Conservation (phyloP, 73 alveolate species). For the Stentor roeselii region DNA sequence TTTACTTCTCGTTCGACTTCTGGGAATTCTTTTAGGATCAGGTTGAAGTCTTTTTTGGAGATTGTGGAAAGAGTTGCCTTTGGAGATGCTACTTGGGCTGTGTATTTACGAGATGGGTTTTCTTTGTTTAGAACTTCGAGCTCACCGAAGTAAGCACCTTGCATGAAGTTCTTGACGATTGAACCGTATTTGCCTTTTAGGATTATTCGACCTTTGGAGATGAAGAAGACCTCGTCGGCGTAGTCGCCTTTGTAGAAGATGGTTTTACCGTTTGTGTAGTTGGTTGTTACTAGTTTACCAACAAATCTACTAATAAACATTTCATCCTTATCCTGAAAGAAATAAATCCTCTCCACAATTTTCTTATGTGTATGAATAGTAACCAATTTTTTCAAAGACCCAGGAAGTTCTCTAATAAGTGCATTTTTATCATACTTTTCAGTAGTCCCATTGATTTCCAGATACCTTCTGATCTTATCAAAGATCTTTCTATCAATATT, state of each 20-base stretch:
- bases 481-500: background rate
- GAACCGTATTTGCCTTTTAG: background rate
- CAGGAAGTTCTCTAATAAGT: conserved; percentile 31
- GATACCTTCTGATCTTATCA: background rate
- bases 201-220: conserved; percentile 26
- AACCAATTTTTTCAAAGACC: conserved; percentile 5
- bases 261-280: background rate
- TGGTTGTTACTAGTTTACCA: background rate
- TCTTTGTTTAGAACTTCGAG: conserved; percentile 15
- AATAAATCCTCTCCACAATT: conserved; percentile 27
- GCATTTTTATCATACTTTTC: background rate
- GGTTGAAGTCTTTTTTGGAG: conserved; percentile 9
- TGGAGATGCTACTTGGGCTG: conserved; percentile 15
- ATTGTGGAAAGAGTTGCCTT: background rate
- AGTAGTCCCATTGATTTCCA: background rate
- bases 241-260: conserved; percentile 23
- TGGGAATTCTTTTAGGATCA: conserved; percentile 25
- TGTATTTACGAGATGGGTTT: background rate
- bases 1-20: conserved; percentile 21
- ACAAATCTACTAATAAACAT: conserved; percentile 16
- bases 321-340: conserved; percentile 30
- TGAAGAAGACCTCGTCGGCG: conserved; percentile 27
- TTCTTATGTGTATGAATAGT: conserved; percentile 20
- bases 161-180: conserved; percentile 1
- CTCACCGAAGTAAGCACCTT: conserved; percentile 39